These are phyloP conservation scores for Alternaria arborescens DNA, from an alignment of 2,329 filamentous ascomycete species.

Conservation along the genomic window DNA sequence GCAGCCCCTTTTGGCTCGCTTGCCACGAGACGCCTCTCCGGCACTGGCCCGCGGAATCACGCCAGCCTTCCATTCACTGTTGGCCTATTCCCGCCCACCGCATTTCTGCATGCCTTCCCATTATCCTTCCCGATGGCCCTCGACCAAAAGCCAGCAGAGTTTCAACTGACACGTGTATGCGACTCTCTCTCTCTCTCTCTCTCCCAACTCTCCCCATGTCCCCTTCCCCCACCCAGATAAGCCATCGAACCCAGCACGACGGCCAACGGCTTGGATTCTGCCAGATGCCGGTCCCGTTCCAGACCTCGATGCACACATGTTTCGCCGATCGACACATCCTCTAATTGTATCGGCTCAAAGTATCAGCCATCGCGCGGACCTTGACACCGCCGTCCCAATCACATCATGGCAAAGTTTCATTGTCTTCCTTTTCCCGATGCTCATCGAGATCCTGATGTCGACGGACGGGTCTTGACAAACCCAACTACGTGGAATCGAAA, in stretches of 20 bases:
- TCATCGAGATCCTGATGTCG: conserved; percentile 8
- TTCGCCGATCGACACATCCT: conserved; percentile 22
- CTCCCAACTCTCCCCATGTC: too few relatives aligned
- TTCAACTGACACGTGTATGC: neutral
- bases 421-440: conserved; percentile 14
- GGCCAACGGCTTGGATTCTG: conserved; percentile 18
- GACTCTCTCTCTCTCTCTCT: neutral
- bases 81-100: conserved; percentile 3
- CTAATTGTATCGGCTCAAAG: conserved; percentile 15
- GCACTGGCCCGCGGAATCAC: conserved; percentile 2
- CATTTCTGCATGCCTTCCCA: neutral
- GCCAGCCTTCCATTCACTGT: neutral
- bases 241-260: neutral
- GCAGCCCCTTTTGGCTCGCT: conserved; percentile 31
- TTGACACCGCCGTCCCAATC: conserved; percentile 7
- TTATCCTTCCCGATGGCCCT: neutral
- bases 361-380: conserved; percentile 8
- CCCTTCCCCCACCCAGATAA: neutral
- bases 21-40: conserved; percentile 28
- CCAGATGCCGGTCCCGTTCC: conserved; percentile 21
- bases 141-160: neutral
- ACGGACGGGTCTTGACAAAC: neutral
- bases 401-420: neutral
- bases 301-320: conserved; percentile 21
- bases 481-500: neutral